Conservation (phyloP, 164 flowering plant species). For the Buxus sempervirens region DNA sequence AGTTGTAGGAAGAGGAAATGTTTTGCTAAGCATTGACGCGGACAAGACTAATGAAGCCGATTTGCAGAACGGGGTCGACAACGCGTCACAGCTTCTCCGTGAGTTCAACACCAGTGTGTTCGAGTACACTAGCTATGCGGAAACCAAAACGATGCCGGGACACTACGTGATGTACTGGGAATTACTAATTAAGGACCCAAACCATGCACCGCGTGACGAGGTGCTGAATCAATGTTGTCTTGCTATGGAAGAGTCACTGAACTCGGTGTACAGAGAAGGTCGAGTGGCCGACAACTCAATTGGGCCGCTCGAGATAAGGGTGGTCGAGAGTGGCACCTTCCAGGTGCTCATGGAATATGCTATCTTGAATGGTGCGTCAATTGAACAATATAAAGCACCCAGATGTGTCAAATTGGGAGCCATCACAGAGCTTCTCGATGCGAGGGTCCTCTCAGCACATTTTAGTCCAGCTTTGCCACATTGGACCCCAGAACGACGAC, state of each 20-base stretch:
- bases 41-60: constrained; percentile 47
- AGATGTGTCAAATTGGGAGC: constrained; percentile 41
- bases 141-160: constrained; percentile 35
- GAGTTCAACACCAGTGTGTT: constrained; percentile 25
- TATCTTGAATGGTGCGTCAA: constrained; percentile 46
- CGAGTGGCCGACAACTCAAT: constrained; percentile 35
- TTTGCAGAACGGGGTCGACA: constrained; percentile 36
- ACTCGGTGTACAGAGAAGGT: constrained; percentile 35
- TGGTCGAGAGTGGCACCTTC: constrained; percentile 40
- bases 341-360: constrained; percentile 51
- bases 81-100: constrained; percentile 23
- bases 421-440: constrained; percentile 35
- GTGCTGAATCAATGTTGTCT: constrained; percentile 30
- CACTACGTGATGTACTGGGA: constrained; percentile 52
- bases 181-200: constrained; percentile 21
- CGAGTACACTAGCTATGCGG: constrained; percentile 43
- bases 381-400: constrained; percentile 46
- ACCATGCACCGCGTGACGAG: constrained; percentile 10
- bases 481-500: constrained; percentile 32
- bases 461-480: constrained; percentile 34
- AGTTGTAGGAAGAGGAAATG: constrained; percentile 39
- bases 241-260: constrained; percentile 36
- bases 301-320: constrained; percentile 43
- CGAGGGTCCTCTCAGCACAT: constrained; percentile 33
- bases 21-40: constrained; percentile 39